Percentiles rank a stretch among this genome's conserved stretches.
These are phyloP conservation scores for Candida pseudofarinosa DNA, from an alignment of 805 yeast species.

Conservation along the genomic window DNA sequence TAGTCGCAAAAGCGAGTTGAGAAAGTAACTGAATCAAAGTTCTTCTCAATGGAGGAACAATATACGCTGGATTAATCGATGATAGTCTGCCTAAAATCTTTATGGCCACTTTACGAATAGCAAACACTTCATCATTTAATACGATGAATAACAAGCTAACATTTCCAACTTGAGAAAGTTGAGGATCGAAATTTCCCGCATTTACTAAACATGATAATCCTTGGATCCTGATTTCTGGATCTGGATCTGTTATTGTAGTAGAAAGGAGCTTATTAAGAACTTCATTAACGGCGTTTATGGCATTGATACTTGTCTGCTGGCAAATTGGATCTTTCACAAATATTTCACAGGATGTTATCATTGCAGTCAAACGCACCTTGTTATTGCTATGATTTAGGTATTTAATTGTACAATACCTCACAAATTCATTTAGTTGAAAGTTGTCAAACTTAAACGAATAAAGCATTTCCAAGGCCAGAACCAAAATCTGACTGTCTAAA, in stretches of 20 bases:
- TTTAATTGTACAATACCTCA: slow-evolving; percentile 74
- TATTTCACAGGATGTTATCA: slow-evolving; percentile 74
- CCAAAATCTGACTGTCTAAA: slow-evolving; percentile 47
- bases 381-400: slow-evolving; percentile 80
- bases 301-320: slow-evolving; percentile 73
- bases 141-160: slow-evolving; percentile 83
- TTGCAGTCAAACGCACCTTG: slow-evolving; percentile 78
- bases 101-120: slow-evolving; percentile 74
- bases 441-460: slow-evolving; percentile 70
- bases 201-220: slow-evolving; percentile 60
- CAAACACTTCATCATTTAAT: slow-evolving; percentile 84
- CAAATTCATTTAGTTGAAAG: slow-evolving; percentile 81
- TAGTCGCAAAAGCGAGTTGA: slow-evolving; percentile 76
- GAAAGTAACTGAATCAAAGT: slow-evolving; percentile 81
- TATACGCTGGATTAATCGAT: slow-evolving; percentile 87
- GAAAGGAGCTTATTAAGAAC: slow-evolving; percentile 78
- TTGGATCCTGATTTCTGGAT: slow-evolving; percentile 77
- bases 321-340: slow-evolving; percentile 81
- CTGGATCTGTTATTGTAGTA: slow-evolving; percentile 83
- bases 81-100: slow-evolving; percentile 80
- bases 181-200: slow-evolving; percentile 79
- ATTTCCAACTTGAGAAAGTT: slow-evolving; percentile 89
- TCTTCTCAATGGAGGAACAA: slow-evolving; percentile 88
- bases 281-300: slow-evolving; percentile 78
- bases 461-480: slow-evolving; percentile 77